These are phyloP conservation scores for Dillenia turbinata DNA, from an alignment of 164 flowering plant species.

Conservation along the genomic window DNA sequence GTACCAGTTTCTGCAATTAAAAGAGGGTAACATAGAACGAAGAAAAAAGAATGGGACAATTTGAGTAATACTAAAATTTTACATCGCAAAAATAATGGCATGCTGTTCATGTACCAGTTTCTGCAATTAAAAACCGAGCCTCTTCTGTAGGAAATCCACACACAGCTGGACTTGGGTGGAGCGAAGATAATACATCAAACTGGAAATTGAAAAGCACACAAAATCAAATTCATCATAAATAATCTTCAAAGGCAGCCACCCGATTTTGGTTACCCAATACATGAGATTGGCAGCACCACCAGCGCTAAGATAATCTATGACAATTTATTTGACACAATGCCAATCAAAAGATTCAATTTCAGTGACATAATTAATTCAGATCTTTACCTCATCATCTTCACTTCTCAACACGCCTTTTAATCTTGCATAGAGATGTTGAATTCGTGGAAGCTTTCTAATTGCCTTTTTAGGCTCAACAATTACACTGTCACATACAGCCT, in stretches of 20 bases:
- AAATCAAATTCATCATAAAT: background rate
- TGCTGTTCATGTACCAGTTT: slow-evolving; percentile 53
- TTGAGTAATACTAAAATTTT: no score
- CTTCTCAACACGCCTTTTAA: slow-evolving; percentile 60
- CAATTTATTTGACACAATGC: no score
- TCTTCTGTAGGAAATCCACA: slow-evolving; percentile 93
- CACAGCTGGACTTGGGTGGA: slow-evolving; percentile 98
- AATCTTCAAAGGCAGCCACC: background rate
- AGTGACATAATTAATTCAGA: background rate
- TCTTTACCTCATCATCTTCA: slow-evolving; percentile 86
- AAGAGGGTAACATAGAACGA: background rate
- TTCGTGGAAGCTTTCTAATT: slow-evolving; percentile 76
- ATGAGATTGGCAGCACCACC: background rate
- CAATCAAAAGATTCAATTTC: background rate
- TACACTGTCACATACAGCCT: slow-evolving; percentile 66
- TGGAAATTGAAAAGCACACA: slow-evolving; percentile 18
- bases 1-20: slow-evolving; percentile 86
- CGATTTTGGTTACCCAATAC: background rate
- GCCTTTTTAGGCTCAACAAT: slow-evolving; percentile 62
- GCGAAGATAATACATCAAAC: slow-evolving; percentile 79
- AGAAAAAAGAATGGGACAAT: no score
- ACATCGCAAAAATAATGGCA: background rate
- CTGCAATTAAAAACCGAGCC: slow-evolving; percentile 70
- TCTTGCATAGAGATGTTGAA: slow-evolving; percentile 82
- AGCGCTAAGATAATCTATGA: no score